Conservation (phyloP, 176 grass and related monocot genomes). For the Rhynchospora pubera region DNA sequence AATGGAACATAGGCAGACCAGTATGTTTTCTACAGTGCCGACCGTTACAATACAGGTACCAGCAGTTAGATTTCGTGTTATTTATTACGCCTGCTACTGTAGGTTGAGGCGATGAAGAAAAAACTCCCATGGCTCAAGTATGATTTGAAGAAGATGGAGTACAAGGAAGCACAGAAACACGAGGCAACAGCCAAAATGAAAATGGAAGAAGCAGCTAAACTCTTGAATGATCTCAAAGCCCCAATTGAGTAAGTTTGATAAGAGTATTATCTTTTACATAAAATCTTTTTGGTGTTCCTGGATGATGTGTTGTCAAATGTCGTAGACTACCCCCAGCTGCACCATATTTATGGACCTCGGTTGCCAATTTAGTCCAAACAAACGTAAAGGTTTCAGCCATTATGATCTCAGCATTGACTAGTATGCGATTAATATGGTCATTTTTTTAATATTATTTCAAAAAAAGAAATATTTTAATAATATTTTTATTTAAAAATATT, state of each 20-base stretch:
- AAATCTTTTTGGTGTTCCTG: not conserved
- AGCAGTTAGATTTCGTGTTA: not conserved
- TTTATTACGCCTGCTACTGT: not conserved
- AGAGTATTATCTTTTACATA: not conserved
- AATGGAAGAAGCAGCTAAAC: slow-evolving; percentile 63
- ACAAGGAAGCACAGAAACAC: slow-evolving; percentile 38
- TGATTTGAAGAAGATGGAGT: slow-evolving; percentile 59
- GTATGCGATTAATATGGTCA: not conserved
- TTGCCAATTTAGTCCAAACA: not conserved
- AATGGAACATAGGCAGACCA: not conserved
- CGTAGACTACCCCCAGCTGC: not conserved
- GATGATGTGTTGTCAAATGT: not conserved
- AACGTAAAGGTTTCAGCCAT: not conserved
- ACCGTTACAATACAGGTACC: not conserved
- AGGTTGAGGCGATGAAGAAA: slow-evolving; percentile 85
- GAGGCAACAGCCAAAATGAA: slow-evolving; percentile 45
- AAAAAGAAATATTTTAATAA: no score
- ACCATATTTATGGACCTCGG: not conserved
- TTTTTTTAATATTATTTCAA: no score
- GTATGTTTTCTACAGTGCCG: not conserved
- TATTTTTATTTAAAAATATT: no score
- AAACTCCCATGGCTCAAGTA: slow-evolving; percentile 87
- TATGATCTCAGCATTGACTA: not conserved
- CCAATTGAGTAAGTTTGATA: slow-evolving; percentile 57
- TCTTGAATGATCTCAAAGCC: slow-evolving; percentile 54